Conservation (phyloP, 2,329 filamentous ascomycete species). For the Pseudopithomyces maydicus region DNA sequence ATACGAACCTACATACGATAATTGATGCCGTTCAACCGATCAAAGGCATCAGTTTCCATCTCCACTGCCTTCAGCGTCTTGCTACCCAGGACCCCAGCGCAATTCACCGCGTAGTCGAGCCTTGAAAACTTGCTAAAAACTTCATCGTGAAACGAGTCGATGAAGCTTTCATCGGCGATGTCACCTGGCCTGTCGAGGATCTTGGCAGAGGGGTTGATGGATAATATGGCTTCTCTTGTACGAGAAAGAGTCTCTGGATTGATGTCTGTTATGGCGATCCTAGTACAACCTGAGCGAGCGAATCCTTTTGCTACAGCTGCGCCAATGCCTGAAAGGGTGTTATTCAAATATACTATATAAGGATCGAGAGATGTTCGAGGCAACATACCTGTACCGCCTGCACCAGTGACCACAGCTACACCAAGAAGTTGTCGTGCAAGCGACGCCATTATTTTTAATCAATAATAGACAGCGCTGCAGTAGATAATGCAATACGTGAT, state of each 20-base stretch:
- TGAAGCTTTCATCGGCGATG: slow-evolving; percentile 54
- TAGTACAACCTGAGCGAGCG: slow-evolving; percentile 55
- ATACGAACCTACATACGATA: slow-evolving; percentile 38
- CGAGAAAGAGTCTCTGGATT: slow-evolving; percentile 48
- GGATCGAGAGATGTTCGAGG: neutral
- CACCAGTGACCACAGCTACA: slow-evolving; percentile 41
- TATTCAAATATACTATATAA: slow-evolving; percentile 2
- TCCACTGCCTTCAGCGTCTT: slow-evolving; percentile 51
- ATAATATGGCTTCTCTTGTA: slow-evolving; percentile 27
- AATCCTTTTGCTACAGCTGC: slow-evolving; percentile 59
- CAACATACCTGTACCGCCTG: slow-evolving; percentile 38
- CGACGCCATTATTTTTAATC: slow-evolving; percentile 14
- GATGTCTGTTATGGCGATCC: slow-evolving; percentile 62
- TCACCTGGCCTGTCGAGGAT: slow-evolving; percentile 51
- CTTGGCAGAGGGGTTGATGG: slow-evolving; percentile 33
- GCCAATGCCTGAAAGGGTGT: slow-evolving; percentile 56
- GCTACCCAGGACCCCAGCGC: slow-evolving; percentile 58
- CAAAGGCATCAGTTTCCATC: slow-evolving; percentile 55
- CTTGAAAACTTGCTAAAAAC: slow-evolving; percentile 48
- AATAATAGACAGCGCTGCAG: neutral
- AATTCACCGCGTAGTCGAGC: slow-evolving; percentile 62
- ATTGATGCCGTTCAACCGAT: slow-evolving; percentile 61
- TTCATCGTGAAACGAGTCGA: slow-evolving; percentile 49
- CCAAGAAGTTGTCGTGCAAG: slow-evolving; percentile 27
- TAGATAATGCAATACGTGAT: no score